Conservation (phyloP, 2,329 filamentous ascomycete genomes). For the Metarhizium guizhouense region DNA sequence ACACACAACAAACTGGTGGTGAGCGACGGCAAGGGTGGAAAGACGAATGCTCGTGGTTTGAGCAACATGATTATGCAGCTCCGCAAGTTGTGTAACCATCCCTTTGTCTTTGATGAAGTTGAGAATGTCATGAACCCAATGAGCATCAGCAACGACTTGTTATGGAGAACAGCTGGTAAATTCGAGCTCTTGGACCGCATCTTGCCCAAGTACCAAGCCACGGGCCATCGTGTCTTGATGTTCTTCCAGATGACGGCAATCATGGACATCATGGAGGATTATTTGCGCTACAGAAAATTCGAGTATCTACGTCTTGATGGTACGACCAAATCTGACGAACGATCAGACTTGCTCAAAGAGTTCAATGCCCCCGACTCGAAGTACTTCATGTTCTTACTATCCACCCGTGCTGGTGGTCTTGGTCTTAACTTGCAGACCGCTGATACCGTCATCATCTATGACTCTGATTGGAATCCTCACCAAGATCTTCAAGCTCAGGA, state of each 20-base stretch:
- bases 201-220: slow-evolving; percentile 84
- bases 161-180: slow-evolving; percentile 95
- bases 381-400: slow-evolving; percentile 98
- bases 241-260: slow-evolving; percentile 99
- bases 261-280: slow-evolving; percentile 99
- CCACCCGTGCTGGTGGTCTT: slow-evolving; percentile 93
- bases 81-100: slow-evolving; percentile 97
- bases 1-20: slow-evolving; percentile 92
- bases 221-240: slow-evolving; percentile 93
- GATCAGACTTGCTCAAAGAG: slow-evolving; percentile 76
- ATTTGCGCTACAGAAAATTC: slow-evolving; percentile 73
- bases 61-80: slow-evolving; percentile 99
- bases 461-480: slow-evolving; percentile 99
- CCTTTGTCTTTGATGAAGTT: slow-evolving; percentile 95
- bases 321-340: slow-evolving; percentile 95
- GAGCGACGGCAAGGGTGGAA: slow-evolving; percentile 89
- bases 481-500: slow-evolving; percentile 98
- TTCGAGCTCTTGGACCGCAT: slow-evolving; percentile 92
- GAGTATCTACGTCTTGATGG: slow-evolving; percentile 89
- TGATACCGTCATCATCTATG: slow-evolving; percentile 98
- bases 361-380: slow-evolving; percentile 88
- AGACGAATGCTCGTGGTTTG: slow-evolving; percentile 84
- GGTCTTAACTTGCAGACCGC: slow-evolving; percentile 96
- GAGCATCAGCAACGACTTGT: slow-evolving; percentile 78
- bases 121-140: slow-evolving; percentile 96